Base-by-base conservation (phyloP, 1,139 yeast species). In the Kurtzmaniella quercitrusa region DNA sequence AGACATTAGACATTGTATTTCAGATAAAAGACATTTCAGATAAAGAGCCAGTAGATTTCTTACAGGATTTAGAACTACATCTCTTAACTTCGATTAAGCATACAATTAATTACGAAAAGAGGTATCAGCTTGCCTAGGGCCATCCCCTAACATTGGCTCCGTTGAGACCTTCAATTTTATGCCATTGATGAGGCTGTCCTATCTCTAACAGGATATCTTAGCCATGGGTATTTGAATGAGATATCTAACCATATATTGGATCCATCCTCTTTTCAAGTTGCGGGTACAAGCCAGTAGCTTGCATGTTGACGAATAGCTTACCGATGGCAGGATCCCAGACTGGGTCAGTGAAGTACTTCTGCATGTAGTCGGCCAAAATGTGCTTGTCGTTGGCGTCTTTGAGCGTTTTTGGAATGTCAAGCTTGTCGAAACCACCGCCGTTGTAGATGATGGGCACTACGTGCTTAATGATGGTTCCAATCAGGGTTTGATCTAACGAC, bases 271-370 rank as follows among this genome's bases (percentile, higher is more conserved):
- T 27, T 27, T 27, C 31, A 27, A 27, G 31, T 27, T 27, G 6
- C 5, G 36, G 36, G 18, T 31, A 31, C 14, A 31, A 31, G 0
- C 77, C 77, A 14, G 48, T 44, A 37, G 55, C 51, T 42, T 72
- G 72, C 61, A 68, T 53, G 42, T 60, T 59, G 42, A 64, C 52
- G 46, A 72, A 61, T 6, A 72, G 45, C 45, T 48, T 50, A 2
- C 68, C 77, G 25, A 70, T 36, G 5, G 63, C 58, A 2, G 75
- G 74, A 12, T 65, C 59, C 53, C 63, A 65, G 5, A 44, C 52
- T 1, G 66, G 64, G 44, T 58, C 50, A 16, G 70, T 61, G 40
- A 73, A 59, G 7, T 57, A 42, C 6, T 19, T 39, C 48, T 71
- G 65, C 7, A 65, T 48, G 0, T 51, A 53, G 41, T 62, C 52